A percentile compares a stretch with the other conserved stretches of the same genome.
phyloP scores from a whole-genome alignment of 805 yeast genomes.

The Myxozyma kluyveri region DNA sequence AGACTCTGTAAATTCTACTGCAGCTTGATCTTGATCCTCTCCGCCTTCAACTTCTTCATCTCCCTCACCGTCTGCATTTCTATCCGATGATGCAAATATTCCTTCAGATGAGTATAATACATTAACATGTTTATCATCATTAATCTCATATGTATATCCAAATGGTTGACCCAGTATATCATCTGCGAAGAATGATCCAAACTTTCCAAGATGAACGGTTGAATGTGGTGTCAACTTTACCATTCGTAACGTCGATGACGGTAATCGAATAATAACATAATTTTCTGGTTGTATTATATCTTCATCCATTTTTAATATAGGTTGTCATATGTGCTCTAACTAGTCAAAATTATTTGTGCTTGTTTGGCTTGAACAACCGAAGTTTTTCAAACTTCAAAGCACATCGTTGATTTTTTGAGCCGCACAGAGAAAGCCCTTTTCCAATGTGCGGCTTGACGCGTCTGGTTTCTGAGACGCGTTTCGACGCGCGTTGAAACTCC shows the following conservation, averaged over 20 bases:
- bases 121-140: slow-evolving; percentile 46
- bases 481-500: not conserved
- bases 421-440: not conserved
- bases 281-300: slow-evolving; percentile 47
- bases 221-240: slow-evolving; percentile 63
- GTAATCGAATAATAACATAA: slow-evolving; percentile 67
- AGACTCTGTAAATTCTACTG: slow-evolving; percentile 30
- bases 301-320: slow-evolving; percentile 14
- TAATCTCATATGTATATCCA: slow-evolving; percentile 87
- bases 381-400: not conserved
- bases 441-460: not conserved
- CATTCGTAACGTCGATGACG: slow-evolving; percentile 75
- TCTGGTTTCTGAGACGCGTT: not conserved
- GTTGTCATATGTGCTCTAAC: not conserved
- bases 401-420: not conserved
- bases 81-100: slow-evolving; percentile 20
- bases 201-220: slow-evolving; percentile 76
- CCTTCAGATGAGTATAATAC: slow-evolving; percentile 23
- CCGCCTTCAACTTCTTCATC: slow-evolving; percentile 35
- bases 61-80: slow-evolving; percentile 23
- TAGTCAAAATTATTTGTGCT: not conserved
- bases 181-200: slow-evolving; percentile 77
- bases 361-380: not conserved
- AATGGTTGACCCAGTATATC: slow-evolving; percentile 75
- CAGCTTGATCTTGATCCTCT: slow-evolving; percentile 36